phyloP scores from a whole-genome alignment of 345 rosid species.

The Moricandia arvensis region DNA sequence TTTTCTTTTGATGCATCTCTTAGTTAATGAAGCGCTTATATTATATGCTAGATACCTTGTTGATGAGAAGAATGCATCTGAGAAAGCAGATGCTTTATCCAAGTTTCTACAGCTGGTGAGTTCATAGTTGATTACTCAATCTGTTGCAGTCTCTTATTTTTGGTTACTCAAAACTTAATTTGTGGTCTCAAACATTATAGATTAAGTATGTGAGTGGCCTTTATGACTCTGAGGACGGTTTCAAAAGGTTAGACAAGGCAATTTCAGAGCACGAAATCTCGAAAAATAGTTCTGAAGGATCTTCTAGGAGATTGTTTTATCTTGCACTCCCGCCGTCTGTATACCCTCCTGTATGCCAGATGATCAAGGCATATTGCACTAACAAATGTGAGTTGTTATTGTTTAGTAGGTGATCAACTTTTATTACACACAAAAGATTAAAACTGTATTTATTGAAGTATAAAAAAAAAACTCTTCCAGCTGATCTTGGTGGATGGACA shows the following conservation, averaged over 20 bases:
- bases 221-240: slow-evolving; percentile 83
- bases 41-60: slow-evolving; percentile 65
- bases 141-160: not conserved
- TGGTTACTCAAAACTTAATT: not conserved
- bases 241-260: slow-evolving; percentile 64
- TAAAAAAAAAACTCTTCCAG: too few species aligned
- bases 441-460: not conserved
- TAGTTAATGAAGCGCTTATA: not conserved
- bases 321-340: slow-evolving; percentile 97
- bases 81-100: slow-evolving; percentile 48
- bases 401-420: too few species aligned
- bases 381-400: slow-evolving; percentile 65
- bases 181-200: slow-evolving; percentile 39
- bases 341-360: slow-evolving; percentile 86
- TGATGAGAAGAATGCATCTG: slow-evolving; percentile 46
- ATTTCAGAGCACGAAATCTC: slow-evolving; percentile 71
- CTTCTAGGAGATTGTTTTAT: slow-evolving; percentile 86
- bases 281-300: slow-evolving; percentile 61
- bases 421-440: not conserved
- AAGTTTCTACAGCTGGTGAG: slow-evolving; percentile 80
- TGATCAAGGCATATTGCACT: slow-evolving; percentile 82
- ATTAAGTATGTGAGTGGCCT: slow-evolving; percentile 90
- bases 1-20: not conserved
- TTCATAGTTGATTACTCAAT: not conserved
- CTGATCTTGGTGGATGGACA: slow-evolving; percentile 96